These are phyloP conservation scores for Thermomyces lanuginosus DNA, from an alignment of 2,329 filamentous ascomycete genomes.

Conservation along the genomic window DNA sequence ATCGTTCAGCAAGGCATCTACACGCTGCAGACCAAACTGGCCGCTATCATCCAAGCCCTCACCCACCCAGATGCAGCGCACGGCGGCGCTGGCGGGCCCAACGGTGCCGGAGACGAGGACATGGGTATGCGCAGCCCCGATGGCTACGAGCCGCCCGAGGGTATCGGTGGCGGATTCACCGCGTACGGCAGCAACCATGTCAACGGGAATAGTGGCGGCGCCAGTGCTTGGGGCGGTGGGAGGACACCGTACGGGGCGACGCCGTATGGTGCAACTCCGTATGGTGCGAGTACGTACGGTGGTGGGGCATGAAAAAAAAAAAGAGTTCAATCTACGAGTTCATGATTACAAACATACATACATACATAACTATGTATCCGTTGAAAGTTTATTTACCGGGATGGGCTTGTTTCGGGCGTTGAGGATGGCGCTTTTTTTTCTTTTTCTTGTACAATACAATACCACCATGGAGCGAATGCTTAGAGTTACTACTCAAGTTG, in stretches of 20 bases:
- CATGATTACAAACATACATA: no score
- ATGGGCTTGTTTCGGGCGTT: no score
- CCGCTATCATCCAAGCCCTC: slow-evolving; percentile 53
- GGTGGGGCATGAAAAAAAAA: slow-evolving; percentile 6
- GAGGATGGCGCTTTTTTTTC: neutral
- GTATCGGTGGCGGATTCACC: slow-evolving; percentile 25
- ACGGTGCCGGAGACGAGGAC: slow-evolving; percentile 27
- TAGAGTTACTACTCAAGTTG: no score
- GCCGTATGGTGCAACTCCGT: slow-evolving; percentile 40
- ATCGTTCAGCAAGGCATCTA: slow-evolving; percentile 82
- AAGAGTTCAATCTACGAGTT: no score
- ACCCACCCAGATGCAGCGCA: slow-evolving; percentile 33
- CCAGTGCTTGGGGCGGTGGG: slow-evolving; percentile 50
- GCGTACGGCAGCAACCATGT: slow-evolving; percentile 15
- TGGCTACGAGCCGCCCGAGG: slow-evolving; percentile 31
- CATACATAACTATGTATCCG: no score
- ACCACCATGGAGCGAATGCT: no score
- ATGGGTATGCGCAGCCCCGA: slow-evolving; percentile 29
- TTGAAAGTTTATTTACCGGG: no score
- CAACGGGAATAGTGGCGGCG: slow-evolving; percentile 36
- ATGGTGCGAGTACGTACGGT: slow-evolving; percentile 22
- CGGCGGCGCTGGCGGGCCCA: slow-evolving; percentile 37
- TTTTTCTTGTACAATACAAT: no score
- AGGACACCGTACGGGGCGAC: slow-evolving; percentile 45
- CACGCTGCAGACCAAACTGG: slow-evolving; percentile 79